Base-by-base conservation (phyloP, 495 filamentous ascomycete genomes). In the Hypoxylon perforatum region DNA sequence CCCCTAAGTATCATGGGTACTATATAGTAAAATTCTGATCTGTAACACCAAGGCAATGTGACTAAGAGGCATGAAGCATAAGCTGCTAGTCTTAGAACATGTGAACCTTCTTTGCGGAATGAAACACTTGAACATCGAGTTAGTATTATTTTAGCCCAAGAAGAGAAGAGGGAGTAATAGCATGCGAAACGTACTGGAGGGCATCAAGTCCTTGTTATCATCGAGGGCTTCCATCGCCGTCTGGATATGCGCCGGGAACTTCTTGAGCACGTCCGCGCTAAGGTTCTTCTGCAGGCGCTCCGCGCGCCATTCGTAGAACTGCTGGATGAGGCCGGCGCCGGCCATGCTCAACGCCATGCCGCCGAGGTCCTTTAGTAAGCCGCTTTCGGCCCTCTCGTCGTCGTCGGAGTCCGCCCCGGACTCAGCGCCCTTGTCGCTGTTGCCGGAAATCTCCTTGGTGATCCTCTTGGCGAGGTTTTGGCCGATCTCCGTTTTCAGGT, bases 171-270 rank as follows among this genome's bases (percentile, higher is more conserved):
- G 23, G 57, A 19, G 25, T 45, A 46, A n/a, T 45, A 23, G 23
- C 15, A 48, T 15, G 18, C 23, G n/a, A 25, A 42, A 55, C 66
- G 49, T 61, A 72, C 61, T 78, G 9, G 75, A 73, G 57, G 75
- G 77, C 68, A 80, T 60, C 30, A 80, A 68, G 50, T 76, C 73
- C 63, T 69, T 74, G 44, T 76, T 76, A 18, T 80, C 74, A 30
- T 77, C 68, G 42, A 80, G 61, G 46, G 72, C 76, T 51, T 75
- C 68, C 54, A 77, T 69, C 12, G 77, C 77, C 7, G 72, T 69
- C 61, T 70, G 64, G 61, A 78, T 49, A 8, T 63, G 64, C 60
- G 65, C 69, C 6, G 73, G 76, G 50, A 75, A 74, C 61, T 68
- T 61, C 68, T 76, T 76, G 48, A 80, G 58, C 36, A 77, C 70